Evolutionary conservation across 2,329 filamentous ascomycete species (phyloP).

Genomic region (Curvularia verruculosa): DNA sequence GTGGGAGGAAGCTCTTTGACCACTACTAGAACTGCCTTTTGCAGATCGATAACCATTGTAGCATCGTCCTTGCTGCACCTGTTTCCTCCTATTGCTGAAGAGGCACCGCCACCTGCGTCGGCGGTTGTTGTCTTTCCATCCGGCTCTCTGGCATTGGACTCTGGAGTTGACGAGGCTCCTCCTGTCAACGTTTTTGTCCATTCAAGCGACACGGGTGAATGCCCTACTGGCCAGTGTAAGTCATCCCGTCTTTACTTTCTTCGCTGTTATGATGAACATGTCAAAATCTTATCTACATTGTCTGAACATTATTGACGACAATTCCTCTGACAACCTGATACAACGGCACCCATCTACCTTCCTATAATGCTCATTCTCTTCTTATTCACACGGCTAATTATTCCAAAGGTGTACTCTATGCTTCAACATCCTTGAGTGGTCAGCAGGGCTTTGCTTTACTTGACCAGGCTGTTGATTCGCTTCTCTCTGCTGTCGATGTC

Average conservation of each 20-base stretch:
- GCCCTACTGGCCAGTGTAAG: slow-evolving; percentile 88
- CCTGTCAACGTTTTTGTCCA: slow-evolving; percentile 72
- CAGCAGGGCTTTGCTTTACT: slow-evolving; percentile 45
- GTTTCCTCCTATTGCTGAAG: slow-evolving; percentile 75
- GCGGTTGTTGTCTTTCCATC: slow-evolving; percentile 71
- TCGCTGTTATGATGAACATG: slow-evolving; percentile 77
- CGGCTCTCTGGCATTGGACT: slow-evolving; percentile 56
- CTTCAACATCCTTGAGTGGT: slow-evolving; percentile 53
- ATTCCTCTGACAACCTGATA: slow-evolving; percentile 86
- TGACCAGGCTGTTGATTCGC: slow-evolving; percentile 49
- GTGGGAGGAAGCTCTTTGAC: slow-evolving; percentile 51
- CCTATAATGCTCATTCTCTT: slow-evolving; percentile 4
- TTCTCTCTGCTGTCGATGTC: slow-evolving; percentile 51
- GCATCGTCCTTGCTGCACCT: slow-evolving; percentile 68
- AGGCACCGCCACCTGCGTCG: slow-evolving; percentile 75
- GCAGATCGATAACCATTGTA: slow-evolving; percentile 71
- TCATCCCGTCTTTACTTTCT: slow-evolving; percentile 41
- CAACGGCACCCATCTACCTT: slow-evolving; percentile 45
- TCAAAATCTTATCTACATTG: slow-evolving; percentile 99
- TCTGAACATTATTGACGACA: slow-evolving; percentile 93
- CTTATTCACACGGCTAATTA: slow-evolving; percentile 44
- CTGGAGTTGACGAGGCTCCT: slow-evolving; percentile 36
- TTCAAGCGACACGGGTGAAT: slow-evolving; percentile 91
- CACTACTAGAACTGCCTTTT: slow-evolving; percentile 45
- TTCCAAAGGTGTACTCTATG: slow-evolving; percentile 63